Evolutionary conservation across 164 flowering plant species (phyloP), one percentile per base, ranked within the genome.

Genomic region (Umbellularia californica): DNA sequence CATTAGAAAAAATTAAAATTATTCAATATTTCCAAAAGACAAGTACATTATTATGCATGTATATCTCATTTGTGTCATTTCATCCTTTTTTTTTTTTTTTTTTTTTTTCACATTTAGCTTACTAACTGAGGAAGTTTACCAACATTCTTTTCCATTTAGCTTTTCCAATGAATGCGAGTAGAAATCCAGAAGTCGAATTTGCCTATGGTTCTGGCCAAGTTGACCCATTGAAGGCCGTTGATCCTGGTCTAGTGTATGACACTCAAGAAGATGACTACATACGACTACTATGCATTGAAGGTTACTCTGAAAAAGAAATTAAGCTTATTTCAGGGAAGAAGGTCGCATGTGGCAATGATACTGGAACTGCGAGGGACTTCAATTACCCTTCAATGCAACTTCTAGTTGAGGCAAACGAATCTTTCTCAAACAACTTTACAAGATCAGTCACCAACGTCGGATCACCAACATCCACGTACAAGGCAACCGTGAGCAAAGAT

Each of bases 341-440:
- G 0, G 62, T 19, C 10, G 50, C 19, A 5, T 78, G 81, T 35
- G 86, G 90, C 81, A 77, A 87, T 1, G 67, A 50, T 33, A 74
- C 64, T 65, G 80, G 77, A 1, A 82, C 86, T 14, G 70, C 88
- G 87, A n/a, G 19, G 52, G 91, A 90, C 13, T 85, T 90, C 28
- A 92, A 92, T 80, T 92, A 92, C 72, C 97, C 97, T 7, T 81
- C 89, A 33, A 84, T 92, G 81, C 86, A 88, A 27, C 14, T 69
- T 0, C 82, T 81, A 9, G 75, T 86, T 22, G 7, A 12, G 0
- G 5, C 69, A 0, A 47, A 47, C 0, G 2, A 47, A 2, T 28
- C 82, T 2, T 62, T 87, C 58, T 77, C 79, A 0, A 89, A 84
- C 0, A 75, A 76, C 4, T 90, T 85, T 69, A 41, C 83, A 63